phyloP scores from a whole-genome alignment of 345 rosid species.

The Pugionium dolabratum region DNA sequence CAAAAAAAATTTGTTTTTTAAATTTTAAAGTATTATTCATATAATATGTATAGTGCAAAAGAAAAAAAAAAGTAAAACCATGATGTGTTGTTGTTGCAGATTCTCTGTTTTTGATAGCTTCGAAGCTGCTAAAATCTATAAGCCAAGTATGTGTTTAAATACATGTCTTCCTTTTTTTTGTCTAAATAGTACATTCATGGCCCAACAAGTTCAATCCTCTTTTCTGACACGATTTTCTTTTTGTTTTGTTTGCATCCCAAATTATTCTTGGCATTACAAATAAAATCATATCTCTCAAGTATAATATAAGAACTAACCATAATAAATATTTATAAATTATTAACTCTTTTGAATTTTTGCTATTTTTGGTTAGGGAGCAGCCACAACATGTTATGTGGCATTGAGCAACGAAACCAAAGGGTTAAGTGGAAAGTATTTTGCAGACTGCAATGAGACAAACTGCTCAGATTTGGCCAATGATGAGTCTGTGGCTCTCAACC shows the following conservation, averaged over 20 bases:
- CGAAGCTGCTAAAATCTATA: constrained; percentile 78
- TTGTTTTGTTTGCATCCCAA: constrained; percentile 1
- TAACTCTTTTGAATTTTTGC: not conserved
- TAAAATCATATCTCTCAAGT: not conserved
- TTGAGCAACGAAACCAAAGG: constrained; percentile 64
- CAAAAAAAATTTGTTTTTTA: too few species aligned
- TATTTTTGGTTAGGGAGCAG: constrained; percentile 63
- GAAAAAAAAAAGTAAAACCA: not conserved
- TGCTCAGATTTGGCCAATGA: constrained; percentile 79
- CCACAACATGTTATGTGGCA: constrained; percentile 91
- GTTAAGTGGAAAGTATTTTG: constrained; percentile 72
- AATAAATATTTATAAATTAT: not conserved
- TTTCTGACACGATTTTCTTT: constrained; percentile 17
- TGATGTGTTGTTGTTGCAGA: constrained; percentile 54
- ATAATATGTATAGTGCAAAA: too few species aligned
- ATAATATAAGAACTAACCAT: not conserved
- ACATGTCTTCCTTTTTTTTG: constrained; percentile 6
- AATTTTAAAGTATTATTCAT: too few species aligned
- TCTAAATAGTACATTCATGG: constrained; percentile 19
- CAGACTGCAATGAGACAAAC: constrained; percentile 76
- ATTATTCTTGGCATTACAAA: too few species aligned
- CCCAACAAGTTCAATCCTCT: constrained; percentile 12
- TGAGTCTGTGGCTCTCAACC: constrained; percentile 59
- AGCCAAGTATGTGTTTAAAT: constrained; percentile 54
- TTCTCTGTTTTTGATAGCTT: constrained; percentile 83